Evolutionary conservation across 2,329 filamentous ascomycete species (phyloP).

Genomic region (Pseudocercospora cruenta): DNA sequence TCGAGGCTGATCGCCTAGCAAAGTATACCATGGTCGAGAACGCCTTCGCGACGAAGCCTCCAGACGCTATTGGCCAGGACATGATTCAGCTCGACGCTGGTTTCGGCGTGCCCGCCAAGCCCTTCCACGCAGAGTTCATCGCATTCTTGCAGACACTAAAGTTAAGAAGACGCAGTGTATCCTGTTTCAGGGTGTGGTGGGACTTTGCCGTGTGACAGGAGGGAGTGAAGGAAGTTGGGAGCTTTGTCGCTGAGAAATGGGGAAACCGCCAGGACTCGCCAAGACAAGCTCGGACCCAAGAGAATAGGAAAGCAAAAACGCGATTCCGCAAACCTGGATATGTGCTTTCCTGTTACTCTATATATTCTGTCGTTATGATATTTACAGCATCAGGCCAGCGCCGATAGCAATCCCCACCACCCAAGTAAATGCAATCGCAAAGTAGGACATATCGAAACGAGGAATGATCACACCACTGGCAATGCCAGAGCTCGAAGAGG

Average conservation of each 20-base stretch:
- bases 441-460: slow-evolving; percentile 16
- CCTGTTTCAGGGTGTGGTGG: too few species aligned
- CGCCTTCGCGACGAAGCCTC: background rate
- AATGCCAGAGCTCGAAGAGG: slow-evolving; percentile 13
- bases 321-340: too few species aligned
- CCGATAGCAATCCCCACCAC: slow-evolving; percentile 18
- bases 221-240: too few species aligned
- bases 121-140: background rate
- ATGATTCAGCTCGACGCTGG: background rate
- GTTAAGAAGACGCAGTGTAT: too few species aligned
- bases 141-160: too few species aligned
- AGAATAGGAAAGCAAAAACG: too few species aligned
- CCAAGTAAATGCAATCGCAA: slow-evolving; percentile 22
- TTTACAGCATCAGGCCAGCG: slow-evolving; percentile 26
- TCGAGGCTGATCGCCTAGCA: background rate
- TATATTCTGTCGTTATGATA: slow-evolving; percentile 20
- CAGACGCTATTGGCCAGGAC: slow-evolving; percentile 4
- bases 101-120: slow-evolving; percentile 1
- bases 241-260: too few species aligned
- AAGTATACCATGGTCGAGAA: slow-evolving; percentile 10
- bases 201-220: too few species aligned
- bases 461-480: slow-evolving; percentile 19
- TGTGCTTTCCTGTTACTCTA: background rate
- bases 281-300: too few species aligned
- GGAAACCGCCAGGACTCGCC: too few species aligned